phyloP scores from a whole-genome alignment of 1,284 basidiomycete species.

The Fomes fomentarius region DNA sequence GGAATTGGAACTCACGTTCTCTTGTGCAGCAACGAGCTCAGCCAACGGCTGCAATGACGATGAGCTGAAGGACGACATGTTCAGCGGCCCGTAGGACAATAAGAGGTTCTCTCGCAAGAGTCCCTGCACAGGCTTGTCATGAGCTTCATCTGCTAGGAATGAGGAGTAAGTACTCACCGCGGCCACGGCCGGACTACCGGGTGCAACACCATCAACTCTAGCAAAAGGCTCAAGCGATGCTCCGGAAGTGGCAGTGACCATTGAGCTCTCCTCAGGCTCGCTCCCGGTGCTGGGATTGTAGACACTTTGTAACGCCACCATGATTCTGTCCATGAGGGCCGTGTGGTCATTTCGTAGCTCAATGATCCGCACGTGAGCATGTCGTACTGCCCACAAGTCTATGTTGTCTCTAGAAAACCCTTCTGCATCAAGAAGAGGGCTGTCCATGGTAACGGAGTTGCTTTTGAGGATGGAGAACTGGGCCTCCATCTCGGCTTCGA shows the following conservation, averaged over 20 bases:
- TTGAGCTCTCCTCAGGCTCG: constrained; percentile 1
- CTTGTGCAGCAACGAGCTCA: constrained; percentile 68
- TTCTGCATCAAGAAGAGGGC: constrained; percentile 79
- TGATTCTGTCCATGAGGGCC: constrained; percentile 68
- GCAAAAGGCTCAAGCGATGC: constrained; percentile 75
- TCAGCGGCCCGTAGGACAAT: constrained; percentile 72
- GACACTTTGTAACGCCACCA: constrained; percentile 66
- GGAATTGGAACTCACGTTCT: constrained; percentile 61
- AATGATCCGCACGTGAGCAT: constrained; percentile 73
- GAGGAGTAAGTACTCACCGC: constrained; percentile 56
- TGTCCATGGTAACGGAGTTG: constrained; percentile 62
- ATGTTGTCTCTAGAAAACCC: constrained; percentile 86
- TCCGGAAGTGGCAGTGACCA: constrained; percentile 34
- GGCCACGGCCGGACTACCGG: constrained; percentile 75
- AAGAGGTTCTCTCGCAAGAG: constrained; percentile 73
- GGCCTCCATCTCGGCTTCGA: constrained; percentile 65
- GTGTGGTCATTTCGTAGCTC: constrained; percentile 80
- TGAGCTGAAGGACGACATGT: constrained; percentile 50
- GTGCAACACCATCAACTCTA: constrained; percentile 77
- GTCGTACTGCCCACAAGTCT: constrained; percentile 82
- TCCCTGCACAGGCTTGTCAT: constrained; percentile 52
- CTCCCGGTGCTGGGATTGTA: constrained; percentile 50
- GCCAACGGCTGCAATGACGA: constrained; percentile 70
- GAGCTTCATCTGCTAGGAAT: constrained; percentile 60
- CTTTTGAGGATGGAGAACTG: constrained; percentile 64